phyloP scores from a whole-genome alignment of 2,329 filamentous ascomycete genomes.

The Bisporella sp. region DNA sequence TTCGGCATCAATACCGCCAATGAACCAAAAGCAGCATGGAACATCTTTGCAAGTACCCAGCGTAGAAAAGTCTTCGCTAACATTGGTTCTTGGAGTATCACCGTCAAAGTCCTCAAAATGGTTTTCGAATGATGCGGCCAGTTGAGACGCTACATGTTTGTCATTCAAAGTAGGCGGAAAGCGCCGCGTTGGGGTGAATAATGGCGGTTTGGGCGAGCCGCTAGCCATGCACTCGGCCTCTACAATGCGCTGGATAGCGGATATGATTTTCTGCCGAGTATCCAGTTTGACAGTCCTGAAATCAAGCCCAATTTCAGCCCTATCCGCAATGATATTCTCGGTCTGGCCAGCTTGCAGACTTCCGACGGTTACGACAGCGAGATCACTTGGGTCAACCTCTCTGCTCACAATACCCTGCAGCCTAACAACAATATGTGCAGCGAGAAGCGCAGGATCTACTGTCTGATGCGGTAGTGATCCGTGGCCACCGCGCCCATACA shows the following conservation, averaged over 20 bases:
- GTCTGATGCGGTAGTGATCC: slow-evolving; percentile 36
- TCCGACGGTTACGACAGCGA: slow-evolving; percentile 37
- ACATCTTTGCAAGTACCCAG: slow-evolving; percentile 39
- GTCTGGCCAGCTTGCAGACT: slow-evolving; percentile 35
- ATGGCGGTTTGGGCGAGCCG: slow-evolving; percentile 22
- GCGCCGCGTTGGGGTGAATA: slow-evolving; percentile 10
- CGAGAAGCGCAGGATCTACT: slow-evolving; percentile 41
- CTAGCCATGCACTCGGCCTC: slow-evolving; percentile 45
- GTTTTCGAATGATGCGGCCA: slow-evolving; percentile 9
- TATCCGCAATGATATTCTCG: slow-evolving; percentile 38
- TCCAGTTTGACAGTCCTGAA: slow-evolving; percentile 30
- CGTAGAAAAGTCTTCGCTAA: slow-evolving; percentile 30
- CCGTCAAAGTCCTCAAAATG: slow-evolving; percentile 11
- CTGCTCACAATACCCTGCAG: slow-evolving; percentile 34
- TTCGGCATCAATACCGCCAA: slow-evolving; percentile 44
- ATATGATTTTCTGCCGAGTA: slow-evolving; percentile 29
- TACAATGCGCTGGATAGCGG: slow-evolving; percentile 36
- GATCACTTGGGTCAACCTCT: slow-evolving; percentile 32
- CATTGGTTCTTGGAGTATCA: slow-evolving; percentile 8
- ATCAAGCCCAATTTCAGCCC: slow-evolving; percentile 33
- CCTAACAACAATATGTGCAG: slow-evolving; percentile 32
- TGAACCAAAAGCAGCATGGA: slow-evolving; percentile 49
- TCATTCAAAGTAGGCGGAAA: slow-evolving; percentile 20
- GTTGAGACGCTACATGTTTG: slow-evolving; percentile 6
- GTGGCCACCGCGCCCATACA: slow-evolving; percentile 38